Evolutionary conservation across 352 stramenopile species (phyloP), one percentile per base, ranked within the genome.

Genomic region (Plasmopara viticola): DNA sequence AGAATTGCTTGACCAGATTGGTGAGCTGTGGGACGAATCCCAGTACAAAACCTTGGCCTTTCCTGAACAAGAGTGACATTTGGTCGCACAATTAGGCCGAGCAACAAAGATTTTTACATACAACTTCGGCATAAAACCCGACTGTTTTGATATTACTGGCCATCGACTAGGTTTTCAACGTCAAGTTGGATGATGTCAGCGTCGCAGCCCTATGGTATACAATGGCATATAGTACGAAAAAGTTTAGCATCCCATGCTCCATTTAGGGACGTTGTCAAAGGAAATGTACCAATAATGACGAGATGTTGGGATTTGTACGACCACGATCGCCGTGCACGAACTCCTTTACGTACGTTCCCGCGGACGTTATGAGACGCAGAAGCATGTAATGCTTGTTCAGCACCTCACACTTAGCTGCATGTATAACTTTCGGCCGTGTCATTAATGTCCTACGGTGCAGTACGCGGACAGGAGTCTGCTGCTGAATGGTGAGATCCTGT

Each of bases 301-400:
- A 75, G 9, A 99, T 76, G 63, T 94, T 98, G 10, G 97, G 97
- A 55, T 85, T 56, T n/a, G 97, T 99, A 44, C 97, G 84, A 9
- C 96, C 95, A 33, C 98, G 90, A 77, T 99, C 97, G 14, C 96
- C 95, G 68, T 99, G 96, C 18, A 99, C 94, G 69, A 99, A 99
- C 74, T 99, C 97, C 66, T 99, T 99, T 40, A 99, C 96, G 65
- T 99, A 99, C 8, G 96, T 98, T 41, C 93, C 93, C 5, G 94
- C 96, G 31, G 86, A 97, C 3, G 96, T 99, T 31, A 78, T 94
- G 25, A 99, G 70, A 30, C 90, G 74, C 50, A 99, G 58, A 15
- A 97, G 68, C 79, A 98, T 98, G 73, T 97, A 99, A 58, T 99
- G 95, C 46, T 92, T 71, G 70, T 99, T 98, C 14, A 99, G 67